A percentile compares a stretch with the other conserved stretches of the same genome.
phyloP scores from a whole-genome alignment of 139 green algal species.

The Gonium pectorale region DNA sequence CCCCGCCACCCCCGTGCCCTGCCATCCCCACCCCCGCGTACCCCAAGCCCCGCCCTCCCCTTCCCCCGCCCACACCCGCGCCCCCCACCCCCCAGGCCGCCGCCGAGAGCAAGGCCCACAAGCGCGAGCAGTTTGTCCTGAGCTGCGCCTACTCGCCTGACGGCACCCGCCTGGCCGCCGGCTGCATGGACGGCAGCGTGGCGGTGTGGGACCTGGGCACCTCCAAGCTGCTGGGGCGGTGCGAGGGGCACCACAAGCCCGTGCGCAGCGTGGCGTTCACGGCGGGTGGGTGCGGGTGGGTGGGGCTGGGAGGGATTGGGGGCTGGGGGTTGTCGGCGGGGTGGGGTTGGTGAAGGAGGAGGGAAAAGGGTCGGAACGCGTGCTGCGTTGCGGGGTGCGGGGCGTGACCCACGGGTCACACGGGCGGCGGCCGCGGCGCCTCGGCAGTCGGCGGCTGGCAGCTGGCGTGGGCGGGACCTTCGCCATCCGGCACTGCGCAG shows the following conservation, averaged over 20 bases:
- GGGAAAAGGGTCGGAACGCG: too few species aligned
- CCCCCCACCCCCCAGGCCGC: background rate
- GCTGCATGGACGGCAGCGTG: constrained; percentile 84
- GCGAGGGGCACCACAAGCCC: constrained; percentile 90
- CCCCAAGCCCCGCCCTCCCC: too few species aligned
- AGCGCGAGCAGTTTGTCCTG: constrained; percentile 48
- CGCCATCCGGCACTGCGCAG: too few species aligned
- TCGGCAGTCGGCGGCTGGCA: too few species aligned
- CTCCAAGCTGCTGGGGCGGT: constrained; percentile 71
- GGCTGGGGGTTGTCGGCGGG: constrained; percentile 83
- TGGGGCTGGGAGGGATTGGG: background rate
- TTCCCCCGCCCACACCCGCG: background rate
- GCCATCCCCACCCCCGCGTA: too few species aligned
- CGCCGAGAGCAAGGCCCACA: constrained; percentile 31
- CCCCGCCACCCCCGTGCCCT: too few species aligned
- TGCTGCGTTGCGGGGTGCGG: too few species aligned
- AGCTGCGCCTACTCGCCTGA: constrained; percentile 65
- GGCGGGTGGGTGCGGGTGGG: constrained; percentile 58
- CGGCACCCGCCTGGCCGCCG: constrained; percentile 75
- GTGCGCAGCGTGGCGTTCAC: constrained; percentile 87
- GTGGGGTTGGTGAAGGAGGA: constrained; percentile 81
- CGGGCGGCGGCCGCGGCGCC: too few species aligned
- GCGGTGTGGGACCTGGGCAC: constrained; percentile 78
- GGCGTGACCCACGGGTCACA: too few species aligned
- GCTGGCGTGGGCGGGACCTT: too few species aligned